Base-by-base conservation (phyloP, 75 land plant genomes). In the Picea glauca region DNA sequence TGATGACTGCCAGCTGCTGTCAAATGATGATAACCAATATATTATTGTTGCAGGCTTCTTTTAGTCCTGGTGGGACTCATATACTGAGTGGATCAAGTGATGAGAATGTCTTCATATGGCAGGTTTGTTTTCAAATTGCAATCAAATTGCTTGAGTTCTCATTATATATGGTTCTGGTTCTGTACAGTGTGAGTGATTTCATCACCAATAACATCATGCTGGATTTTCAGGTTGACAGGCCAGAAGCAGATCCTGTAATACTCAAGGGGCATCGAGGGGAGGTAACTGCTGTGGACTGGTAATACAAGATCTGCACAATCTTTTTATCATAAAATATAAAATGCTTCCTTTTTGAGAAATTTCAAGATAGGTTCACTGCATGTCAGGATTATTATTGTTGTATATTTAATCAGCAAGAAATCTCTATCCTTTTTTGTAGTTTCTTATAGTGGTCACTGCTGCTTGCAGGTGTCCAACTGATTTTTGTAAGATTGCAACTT, bases 271-370 rank as follows among this genome's bases (percentile, higher is more conserved):
- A 96, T 76, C 83, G 83, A 76, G 89, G 90, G 65, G 99, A 96
- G 88, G 97, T 94, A 35, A 92, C 94, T 78, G 88, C 97, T 12
- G 97, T 96, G 30, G 90, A 82, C 78, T 96, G 99, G 99, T 94
- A 94, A n/a, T 54, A 1, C 13, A 15, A 21, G 66, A 8, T 63
- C 66, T n/a, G 30, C 30, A n/a, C 12, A 21, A 63, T 63, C 2
- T 8, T 63, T 12, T 26, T 21, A n/a, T 1, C 21, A 17, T 63
- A 21, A 63, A 63, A n/a, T 26, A 8, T 63, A 8, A n/a, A 21
- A 18, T n/a, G 66, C 26, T 63, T n/a, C 66, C 18, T 63, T 21
- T 26, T n/a, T 18, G 20, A 63, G 56, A 50, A 50, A 9, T 50
- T 50, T 50, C 56, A 50, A 50, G 56, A 50, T 50, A 50, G 56